Percentiles rank a stretch among this genome's conserved stretches.
phyloP scores from a whole-genome alignment of 176 grass and related monocot genomes.

The Oryza nivara region DNA sequence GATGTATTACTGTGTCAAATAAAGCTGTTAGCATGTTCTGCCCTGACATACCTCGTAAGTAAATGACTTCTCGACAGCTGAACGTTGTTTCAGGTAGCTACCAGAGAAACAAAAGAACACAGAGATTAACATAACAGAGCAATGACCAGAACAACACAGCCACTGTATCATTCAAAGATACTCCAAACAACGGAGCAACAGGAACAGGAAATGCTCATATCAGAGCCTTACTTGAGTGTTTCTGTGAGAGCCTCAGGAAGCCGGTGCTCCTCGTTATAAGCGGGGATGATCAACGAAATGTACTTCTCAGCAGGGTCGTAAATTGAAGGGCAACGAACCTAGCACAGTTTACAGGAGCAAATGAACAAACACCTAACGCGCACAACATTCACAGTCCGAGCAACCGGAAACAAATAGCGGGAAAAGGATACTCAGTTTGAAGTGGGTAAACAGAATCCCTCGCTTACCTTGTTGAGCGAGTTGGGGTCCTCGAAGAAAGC shows the following conservation, averaged over 20 bases:
- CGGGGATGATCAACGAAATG: slow-evolving; percentile 82
- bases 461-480: slow-evolving; percentile 80
- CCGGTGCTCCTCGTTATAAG: slow-evolving; percentile 87
- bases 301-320: slow-evolving; percentile 84
- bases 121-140: slow-evolving; percentile 15
- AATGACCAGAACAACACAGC: not conserved
- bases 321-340: slow-evolving; percentile 89
- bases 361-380: slow-evolving; percentile 35
- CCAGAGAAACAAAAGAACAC: slow-evolving; percentile 24
- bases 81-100: slow-evolving; percentile 83
- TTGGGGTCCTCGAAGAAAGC: slow-evolving; percentile 89
- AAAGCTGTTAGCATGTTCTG: not conserved
- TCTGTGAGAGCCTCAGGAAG: slow-evolving; percentile 74
- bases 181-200: not conserved
- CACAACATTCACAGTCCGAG: not conserved
- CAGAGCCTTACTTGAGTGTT: slow-evolving; percentile 63
- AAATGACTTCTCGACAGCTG: slow-evolving; percentile 68
- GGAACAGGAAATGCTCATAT: not conserved
- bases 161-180: not conserved
- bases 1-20: not conserved
- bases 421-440: not conserved
- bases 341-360: slow-evolving; percentile 22
- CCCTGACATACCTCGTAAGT: slow-evolving; percentile 78
- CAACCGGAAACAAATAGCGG: not conserved
- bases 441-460: not conserved